Evolutionary conservation across 1,284 basidiomycete species (phyloP).

Genomic region (Trametes pubescens): DNA sequence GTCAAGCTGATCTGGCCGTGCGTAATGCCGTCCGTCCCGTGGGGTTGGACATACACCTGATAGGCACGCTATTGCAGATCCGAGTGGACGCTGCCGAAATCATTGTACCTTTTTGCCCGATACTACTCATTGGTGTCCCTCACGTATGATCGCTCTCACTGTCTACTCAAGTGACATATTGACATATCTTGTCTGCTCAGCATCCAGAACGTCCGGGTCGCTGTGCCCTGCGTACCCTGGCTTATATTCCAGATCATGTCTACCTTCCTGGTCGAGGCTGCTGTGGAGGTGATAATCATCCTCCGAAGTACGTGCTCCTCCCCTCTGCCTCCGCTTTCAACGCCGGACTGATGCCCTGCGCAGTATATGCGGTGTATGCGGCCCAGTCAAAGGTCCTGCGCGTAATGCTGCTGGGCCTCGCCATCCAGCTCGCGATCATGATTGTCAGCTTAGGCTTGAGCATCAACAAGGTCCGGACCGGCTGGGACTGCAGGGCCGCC

Average conservation of each 20-base stretch:
- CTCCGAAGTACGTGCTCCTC: slow-evolving; percentile 40
- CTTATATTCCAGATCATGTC: slow-evolving; percentile 44
- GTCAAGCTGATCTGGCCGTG: slow-evolving; percentile 36
- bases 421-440: slow-evolving; percentile 39
- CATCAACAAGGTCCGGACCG: slow-evolving; percentile 39
- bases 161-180: neutral
- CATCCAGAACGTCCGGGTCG: slow-evolving; percentile 29
- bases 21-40: slow-evolving; percentile 8
- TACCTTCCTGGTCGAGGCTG: slow-evolving; percentile 41
- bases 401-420: slow-evolving; percentile 37
- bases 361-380: slow-evolving; percentile 46
- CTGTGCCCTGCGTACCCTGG: slow-evolving; percentile 40
- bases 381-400: slow-evolving; percentile 32
- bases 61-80: slow-evolving; percentile 30
- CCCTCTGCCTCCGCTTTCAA: neutral
- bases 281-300: slow-evolving; percentile 44
- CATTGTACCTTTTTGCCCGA: slow-evolving; percentile 39
- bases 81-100: slow-evolving; percentile 37
- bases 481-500: slow-evolving; percentile 36
- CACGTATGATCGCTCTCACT: slow-evolving; percentile 33
- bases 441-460: slow-evolving; percentile 37
- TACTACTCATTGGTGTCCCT: slow-evolving; percentile 39
- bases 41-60: neutral
- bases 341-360: neutral
- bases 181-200: slow-evolving; percentile 20